Evolutionary conservation across 345 rosid genomes (phyloP), one percentile per base, ranked within the genome.

Genomic region (Gossypium sturtianum): DNA sequence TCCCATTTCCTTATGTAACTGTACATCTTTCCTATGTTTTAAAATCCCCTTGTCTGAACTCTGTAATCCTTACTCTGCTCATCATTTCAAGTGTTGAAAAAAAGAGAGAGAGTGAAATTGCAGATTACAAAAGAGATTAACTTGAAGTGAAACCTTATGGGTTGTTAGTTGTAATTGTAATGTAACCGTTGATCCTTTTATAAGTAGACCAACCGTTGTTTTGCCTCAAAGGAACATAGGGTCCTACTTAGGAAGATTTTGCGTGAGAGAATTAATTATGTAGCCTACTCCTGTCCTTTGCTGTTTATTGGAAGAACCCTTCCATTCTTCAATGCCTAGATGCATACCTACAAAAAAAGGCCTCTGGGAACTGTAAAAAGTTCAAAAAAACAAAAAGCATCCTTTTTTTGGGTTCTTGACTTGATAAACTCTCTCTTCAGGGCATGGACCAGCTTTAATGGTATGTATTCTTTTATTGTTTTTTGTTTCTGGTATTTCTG

Each of bases 381-480:
- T 27, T 8, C 38, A 8, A 20, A 20, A 11, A 22, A 3, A 11
- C 10, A 65, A 44, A 66, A 69, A 53, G n/a, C 60, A 65, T 48
- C 59, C 52, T 65, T 45, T 64, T 58, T 70, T 45, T 64, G 47
- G 41, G 41, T 60, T 78, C 64, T 64, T 72, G 66, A 66, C 38
- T 53, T 67, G 77, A 29, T n/a, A 52, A 61, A 51, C 75, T 70
- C 53, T 64, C 15, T 57, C 65, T 66, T 47, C 84, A 69, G 78
- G 66, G 70, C 70, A 45, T 34, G 63, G 66, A 17, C 59, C 66
- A 54, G 74, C 80, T 74, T 82, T 82, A 71, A 59, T 71, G 80
- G 78, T 74, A 78, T 72, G 54, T 68, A 45, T 43, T 22, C 66
- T 66, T 12, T 74, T 25, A 49, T 67, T 45, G 38, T n/a, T 29